Evolutionary conservation across 164 flowering plant genomes (phyloP), one percentile per base, ranked within the genome.

Genomic region (Nelumbo lutea): DNA sequence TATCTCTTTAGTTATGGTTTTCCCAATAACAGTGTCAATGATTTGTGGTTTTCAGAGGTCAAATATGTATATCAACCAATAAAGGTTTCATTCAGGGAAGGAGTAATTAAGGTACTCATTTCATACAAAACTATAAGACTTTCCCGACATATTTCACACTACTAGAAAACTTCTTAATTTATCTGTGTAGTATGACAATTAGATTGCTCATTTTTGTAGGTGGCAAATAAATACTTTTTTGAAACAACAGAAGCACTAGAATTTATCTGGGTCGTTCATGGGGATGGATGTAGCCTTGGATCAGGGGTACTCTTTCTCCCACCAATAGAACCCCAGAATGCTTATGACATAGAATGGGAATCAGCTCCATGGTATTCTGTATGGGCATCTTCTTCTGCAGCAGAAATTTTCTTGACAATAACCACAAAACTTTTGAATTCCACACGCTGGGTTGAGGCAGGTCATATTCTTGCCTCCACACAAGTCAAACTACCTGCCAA

Each of bases 31-130:
- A 59, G 59, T 47, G 27, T 3, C 75, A 40, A 59, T 72, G 39
- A 59, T 6, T 62, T 70, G 39, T 58, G 65, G 7, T 74, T 78
- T 83, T 70, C 96, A 95, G 98, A 95, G 71, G 97, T 92, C 11
- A 95, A 92, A 75, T 89, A 86, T 78, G 79, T 88, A 14, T 87
- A 95, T 79, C 98, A 92, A 63, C 93, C 98, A 66, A 83, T 95
- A 79, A 95, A 89, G 82, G 73, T 88, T 63, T 81, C 85, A 47
- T 69, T 86, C 38, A 61, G 40, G 51, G 85, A 84, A 27, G 70
- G 77, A 66, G 77, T 67, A 57, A 59, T 95, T 6, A 83, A 88
- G 98, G 98, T 95, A 79, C 55, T 61, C 15, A 50, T 65, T 64
- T 68, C 42, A 60, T 40, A 62, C 39, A 51, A 10, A 51, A 10